These are phyloP conservation scores for Ophiostoma montium DNA, from an alignment of 2,329 filamentous ascomycete genomes.

Conservation along the genomic window DNA sequence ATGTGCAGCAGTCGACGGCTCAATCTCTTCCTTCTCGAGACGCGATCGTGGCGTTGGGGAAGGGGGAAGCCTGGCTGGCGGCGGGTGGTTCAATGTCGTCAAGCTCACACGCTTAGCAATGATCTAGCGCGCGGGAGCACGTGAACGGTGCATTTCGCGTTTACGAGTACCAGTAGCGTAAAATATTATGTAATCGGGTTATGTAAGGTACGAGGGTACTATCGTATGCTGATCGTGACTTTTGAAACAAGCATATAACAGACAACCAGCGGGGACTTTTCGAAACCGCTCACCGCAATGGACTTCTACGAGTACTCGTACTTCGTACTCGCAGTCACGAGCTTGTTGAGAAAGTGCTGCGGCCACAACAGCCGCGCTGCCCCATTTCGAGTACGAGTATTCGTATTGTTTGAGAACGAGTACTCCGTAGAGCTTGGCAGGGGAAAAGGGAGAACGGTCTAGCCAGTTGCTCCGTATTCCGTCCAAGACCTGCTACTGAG, in stretches of 20 bases:
- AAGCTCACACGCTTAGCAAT: neutral
- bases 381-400: neutral
- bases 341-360: neutral
- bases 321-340: no score
- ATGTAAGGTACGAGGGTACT: no score
- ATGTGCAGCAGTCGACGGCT: neutral
- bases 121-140: neutral
- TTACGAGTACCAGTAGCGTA: neutral
- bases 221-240: no score
- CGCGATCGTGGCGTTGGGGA: neutral
- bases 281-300: no score
- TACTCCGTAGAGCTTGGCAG: no score
- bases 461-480: neutral
- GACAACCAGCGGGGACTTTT: no score
- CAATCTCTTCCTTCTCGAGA: neutral
- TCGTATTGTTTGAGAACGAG: neutral
- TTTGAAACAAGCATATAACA: neutral
- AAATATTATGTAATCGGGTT: no score
- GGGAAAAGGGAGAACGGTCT: neutral
- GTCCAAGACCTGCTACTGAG: no score
- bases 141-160: constrained; percentile 1
- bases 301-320: neutral
- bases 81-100: neutral
- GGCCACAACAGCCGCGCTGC: neutral
- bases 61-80: neutral